Conservation (phyloP, 352 stramenopile species). For the Pythium sukuiense region DNA sequence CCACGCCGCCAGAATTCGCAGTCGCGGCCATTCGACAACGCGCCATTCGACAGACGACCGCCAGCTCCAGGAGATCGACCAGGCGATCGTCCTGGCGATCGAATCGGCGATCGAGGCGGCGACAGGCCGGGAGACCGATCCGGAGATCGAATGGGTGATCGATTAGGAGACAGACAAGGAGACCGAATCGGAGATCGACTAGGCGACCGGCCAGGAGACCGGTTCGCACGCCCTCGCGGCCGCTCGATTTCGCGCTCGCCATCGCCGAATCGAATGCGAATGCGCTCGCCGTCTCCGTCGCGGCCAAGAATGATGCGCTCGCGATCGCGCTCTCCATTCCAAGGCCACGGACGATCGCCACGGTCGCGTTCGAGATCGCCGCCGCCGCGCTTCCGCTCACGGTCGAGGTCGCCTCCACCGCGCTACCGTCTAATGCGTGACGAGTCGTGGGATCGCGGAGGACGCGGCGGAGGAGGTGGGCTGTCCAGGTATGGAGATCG, state of each 20-base stretch:
- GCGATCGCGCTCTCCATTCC: constrained; percentile 40
- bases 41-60: constrained; percentile 22
- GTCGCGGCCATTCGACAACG: constrained; percentile 35
- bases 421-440: constrained; percentile 48
- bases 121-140: background rate
- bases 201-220: constrained; percentile 15
- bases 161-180: background rate
- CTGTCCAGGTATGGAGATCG: constrained; percentile 31
- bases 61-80: background rate
- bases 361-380: constrained; percentile 52
- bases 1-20: constrained; percentile 35
- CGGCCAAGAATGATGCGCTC: constrained; percentile 31
- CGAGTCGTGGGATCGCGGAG: constrained; percentile 26
- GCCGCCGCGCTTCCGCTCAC: constrained; percentile 33
- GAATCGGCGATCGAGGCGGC: background rate
- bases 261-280: constrained; percentile 25
- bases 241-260: constrained; percentile 59
- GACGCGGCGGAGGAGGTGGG: constrained; percentile 16
- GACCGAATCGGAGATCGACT: background rate
- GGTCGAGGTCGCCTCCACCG: constrained; percentile 57
- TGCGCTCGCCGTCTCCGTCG: constrained; percentile 38
- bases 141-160: background rate
- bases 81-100: constrained; percentile 6
- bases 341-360: constrained; percentile 24
- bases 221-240: constrained; percentile 38